Base-by-base conservation (phyloP, 805 yeast genomes). In the Candida sonorensis region DNA sequence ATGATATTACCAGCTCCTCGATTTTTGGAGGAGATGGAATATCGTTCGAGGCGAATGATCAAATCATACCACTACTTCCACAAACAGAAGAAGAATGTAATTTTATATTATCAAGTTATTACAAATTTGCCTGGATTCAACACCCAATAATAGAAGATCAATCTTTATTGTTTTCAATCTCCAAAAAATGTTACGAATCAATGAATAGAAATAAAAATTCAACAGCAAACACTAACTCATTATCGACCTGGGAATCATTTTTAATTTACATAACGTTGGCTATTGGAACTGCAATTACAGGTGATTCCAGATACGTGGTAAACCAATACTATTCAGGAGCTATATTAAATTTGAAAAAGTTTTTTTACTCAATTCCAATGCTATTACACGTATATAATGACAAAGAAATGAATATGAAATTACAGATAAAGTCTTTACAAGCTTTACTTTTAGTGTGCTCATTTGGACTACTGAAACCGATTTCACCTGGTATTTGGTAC, bases 401-500 rank as follows among this genome's bases (percentile, higher is more conserved):
- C 16, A 25, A 15, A 17, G 24, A 19, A 4, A 26, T 30, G 10
- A 22, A 23, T 10, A 26, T 26, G 7, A 13, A 13, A 9, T 27
- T 38, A 9, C 47, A 47, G 33, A 46, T 67, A 14, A 67, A 62
- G 33, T 48, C 62, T 10, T 43, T 67, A 17, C 69, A 61, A 37
- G 62, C 66, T 0, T 49, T 64, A 13, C 46, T 68, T 9, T 47
- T 67, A 12, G 48, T 62, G 24, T 53, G 68, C 5, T 40, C 62
- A 1, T 67, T 63, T 44, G 60, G 70, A 7, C 54, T 59, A 10
- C 57, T 68, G 68, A 52, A 70, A 29, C 73, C 73, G 0, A 53
- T 67, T 1, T 55, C 61, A 5, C 73, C 72, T 3, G 69, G 72
- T 1, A 64, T 67, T 7, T 68, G 73, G 73, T 65, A 66, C 40